A percentile compares a stretch with the other conserved stretches of the same genome.
phyloP scores from a whole-genome alignment of 2,329 filamentous ascomycete genomes.

The Aureobasidium sp. region DNA sequence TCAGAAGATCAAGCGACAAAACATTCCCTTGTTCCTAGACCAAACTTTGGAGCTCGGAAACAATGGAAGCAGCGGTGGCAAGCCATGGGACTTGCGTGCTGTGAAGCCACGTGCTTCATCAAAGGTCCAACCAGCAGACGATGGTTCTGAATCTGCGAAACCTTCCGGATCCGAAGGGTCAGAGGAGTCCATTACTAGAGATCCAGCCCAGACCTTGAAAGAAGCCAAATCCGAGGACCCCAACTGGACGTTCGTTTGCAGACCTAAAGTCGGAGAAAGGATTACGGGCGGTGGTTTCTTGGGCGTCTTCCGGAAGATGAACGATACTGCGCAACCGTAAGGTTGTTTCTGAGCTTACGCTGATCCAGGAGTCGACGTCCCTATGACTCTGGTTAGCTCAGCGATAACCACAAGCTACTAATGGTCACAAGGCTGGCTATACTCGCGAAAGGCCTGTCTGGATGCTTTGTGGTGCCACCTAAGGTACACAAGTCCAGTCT shows the following conservation, averaged over 20 bases:
- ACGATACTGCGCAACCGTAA: not conserved
- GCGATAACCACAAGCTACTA: not conserved
- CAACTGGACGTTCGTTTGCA: conserved; percentile 29
- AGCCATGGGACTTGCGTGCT: conserved; percentile 58
- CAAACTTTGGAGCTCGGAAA: conserved; percentile 52
- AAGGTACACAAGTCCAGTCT: not conserved
- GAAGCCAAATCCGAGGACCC: conserved; percentile 4
- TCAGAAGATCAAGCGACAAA: conserved; percentile 45
- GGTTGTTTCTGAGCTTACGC: not conserved
- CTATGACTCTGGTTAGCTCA: not conserved
- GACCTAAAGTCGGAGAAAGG: conserved; percentile 34
- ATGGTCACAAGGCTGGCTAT: too few relatives aligned
- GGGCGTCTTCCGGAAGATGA: conserved; percentile 29
- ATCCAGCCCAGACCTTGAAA: not conserved
- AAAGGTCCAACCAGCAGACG: conserved; percentile 11
- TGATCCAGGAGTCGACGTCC: too few relatives aligned
- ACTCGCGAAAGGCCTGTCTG: not conserved
- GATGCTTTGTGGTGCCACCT: not conserved
- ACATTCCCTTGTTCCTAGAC: conserved; percentile 52
- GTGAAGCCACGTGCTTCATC: conserved; percentile 35
- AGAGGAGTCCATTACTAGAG: not conserved
- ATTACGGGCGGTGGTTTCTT: conserved; percentile 35
- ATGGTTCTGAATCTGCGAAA: not conserved
- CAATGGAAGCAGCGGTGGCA: conserved; percentile 46
- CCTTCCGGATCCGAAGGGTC: not conserved